phyloP scores from a whole-genome alignment of 768 basidiomycete species.

The Leccinum fibrillosum region DNA sequence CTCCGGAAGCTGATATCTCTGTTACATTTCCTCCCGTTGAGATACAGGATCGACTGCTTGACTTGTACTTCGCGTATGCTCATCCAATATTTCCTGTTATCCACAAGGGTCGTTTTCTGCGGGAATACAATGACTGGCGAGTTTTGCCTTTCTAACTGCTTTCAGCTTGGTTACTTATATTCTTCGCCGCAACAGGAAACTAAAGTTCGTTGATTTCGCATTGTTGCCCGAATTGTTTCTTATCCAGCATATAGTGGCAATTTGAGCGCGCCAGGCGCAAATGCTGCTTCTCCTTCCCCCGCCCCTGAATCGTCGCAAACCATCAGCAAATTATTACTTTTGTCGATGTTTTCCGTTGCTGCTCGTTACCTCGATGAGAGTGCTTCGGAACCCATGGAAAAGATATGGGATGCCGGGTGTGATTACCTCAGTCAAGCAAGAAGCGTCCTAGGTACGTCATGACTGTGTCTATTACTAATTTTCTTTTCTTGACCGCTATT shows the following conservation, averaged over 20 bases:
- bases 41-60: constrained; percentile 65
- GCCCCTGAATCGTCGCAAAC: constrained; percentile 54
- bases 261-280: constrained; percentile 32
- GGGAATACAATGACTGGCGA: constrained; percentile 57
- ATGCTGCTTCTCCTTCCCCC: constrained; percentile 9
- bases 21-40: constrained; percentile 57
- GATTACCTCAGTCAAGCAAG: constrained; percentile 62
- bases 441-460: constrained; percentile 54
- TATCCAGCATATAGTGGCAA: constrained; percentile 29
- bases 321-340: constrained; percentile 64
- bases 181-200: constrained; percentile 20
- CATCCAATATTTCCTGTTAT: constrained; percentile 83
- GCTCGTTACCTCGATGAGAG: constrained; percentile 62
- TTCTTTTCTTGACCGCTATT: not conserved
- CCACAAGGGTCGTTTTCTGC: constrained; percentile 67
- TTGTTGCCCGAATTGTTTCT: constrained; percentile 6
- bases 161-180: constrained; percentile 4
- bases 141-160: constrained; percentile 5
- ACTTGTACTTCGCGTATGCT: constrained; percentile 78
- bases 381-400: constrained; percentile 45
- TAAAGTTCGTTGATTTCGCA: constrained; percentile 13
- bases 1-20: constrained; percentile 42
- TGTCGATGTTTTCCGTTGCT: constrained; percentile 80
- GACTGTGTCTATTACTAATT: not conserved
- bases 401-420: constrained; percentile 70